Base-by-base conservation (phyloP, 2,329 filamentous ascomycete genomes). In the Xylariales sp. region DNA sequence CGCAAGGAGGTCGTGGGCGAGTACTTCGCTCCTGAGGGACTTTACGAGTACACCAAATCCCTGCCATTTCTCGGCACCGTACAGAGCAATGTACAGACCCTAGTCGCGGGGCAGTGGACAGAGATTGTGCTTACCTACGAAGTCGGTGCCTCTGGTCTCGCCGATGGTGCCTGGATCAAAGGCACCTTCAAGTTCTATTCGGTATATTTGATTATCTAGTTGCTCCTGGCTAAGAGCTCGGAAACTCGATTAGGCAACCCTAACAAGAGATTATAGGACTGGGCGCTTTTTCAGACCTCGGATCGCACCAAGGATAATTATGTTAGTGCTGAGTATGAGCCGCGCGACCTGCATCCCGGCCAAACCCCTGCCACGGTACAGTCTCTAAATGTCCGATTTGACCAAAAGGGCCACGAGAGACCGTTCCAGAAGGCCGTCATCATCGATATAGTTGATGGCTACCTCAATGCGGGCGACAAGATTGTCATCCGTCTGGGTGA, bases 171-270 rank as follows among this genome's bases (percentile, higher is more conserved):
- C 4, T 62, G 54, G 59, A 61, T 62, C 34, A 62, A 62, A 37
- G 59, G 59, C 2, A 62, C 59, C 0, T 62, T 62, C 50, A 61
- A 62, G 30, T 62, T 62, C 27, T 62, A 62, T 43, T 61, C 58
- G 20, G 57, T n/a, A n/a, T n/a, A n/a, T n/a, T n/a, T n/a, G n/a
- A n/a, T n/a, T n/a, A n/a, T n/a, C n/a, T n/a, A n/a, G n/a, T n/a
- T n/a, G n/a, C n/a, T n/a, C n/a, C n/a, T n/a, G n/a, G n/a, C n/a
- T n/a, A n/a, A n/a, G n/a, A n/a, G n/a, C n/a, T n/a, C n/a, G n/a
- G n/a, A n/a, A n/a, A n/a, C n/a, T n/a, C n/a, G n/a, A n/a, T n/a
- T n/a, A n/a, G n/a, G n/a, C n/a, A n/a, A n/a, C n/a, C n/a, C n/a
- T n/a, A n/a, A n/a, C n/a, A n/a, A n/a, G n/a, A n/a, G n/a, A n/a